These are phyloP conservation scores for Cyclocybe cylindracea DNA, from an alignment of 768 basidiomycete genomes.

Conservation along the genomic window DNA sequence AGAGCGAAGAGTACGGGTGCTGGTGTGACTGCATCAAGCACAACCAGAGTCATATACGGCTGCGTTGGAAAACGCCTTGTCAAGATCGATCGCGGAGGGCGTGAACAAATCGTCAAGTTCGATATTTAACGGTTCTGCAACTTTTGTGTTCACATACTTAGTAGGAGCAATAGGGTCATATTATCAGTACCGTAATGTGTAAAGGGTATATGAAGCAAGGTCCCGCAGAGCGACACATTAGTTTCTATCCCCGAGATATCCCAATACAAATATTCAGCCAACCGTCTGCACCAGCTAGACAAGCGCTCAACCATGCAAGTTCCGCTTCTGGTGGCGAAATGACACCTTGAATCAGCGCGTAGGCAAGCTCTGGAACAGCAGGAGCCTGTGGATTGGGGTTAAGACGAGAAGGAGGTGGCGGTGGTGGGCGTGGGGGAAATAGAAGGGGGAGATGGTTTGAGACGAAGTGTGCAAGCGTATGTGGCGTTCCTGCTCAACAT, in stretches of 20 bases:
- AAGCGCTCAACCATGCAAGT: slow-evolving; percentile 92
- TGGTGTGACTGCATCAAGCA: slow-evolving; percentile 39
- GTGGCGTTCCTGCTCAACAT: slow-evolving; percentile 55
- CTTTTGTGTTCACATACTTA: too few relatives aligned
- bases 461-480: slow-evolving; percentile 71
- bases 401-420: slow-evolving; percentile 42
- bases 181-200: slow-evolving; percentile 1
- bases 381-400: slow-evolving; percentile 39
- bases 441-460: slow-evolving; percentile 77
- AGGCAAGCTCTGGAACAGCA: slow-evolving; percentile 57
- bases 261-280: slow-evolving; percentile 92
- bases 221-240: slow-evolving; percentile 3
- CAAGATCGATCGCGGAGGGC: slow-evolving; percentile 73
- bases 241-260: slow-evolving; percentile 32
- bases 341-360: slow-evolving; percentile 84
- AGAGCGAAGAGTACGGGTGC: slow-evolving; percentile 40
- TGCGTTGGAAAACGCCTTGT: slow-evolving; percentile 82
- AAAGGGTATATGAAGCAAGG: slow-evolving; percentile 12
- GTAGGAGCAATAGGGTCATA: not conserved
- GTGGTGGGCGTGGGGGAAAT: slow-evolving; percentile 57
- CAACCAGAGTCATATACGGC: slow-evolving; percentile 67
- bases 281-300: slow-evolving; percentile 90
- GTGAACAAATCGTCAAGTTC: slow-evolving; percentile 77
- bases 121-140: slow-evolving; percentile 39
- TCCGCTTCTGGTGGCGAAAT: slow-evolving; percentile 82